Conservation (phyloP, 148 eudicot species). For the Linanthus parryae region DNA sequence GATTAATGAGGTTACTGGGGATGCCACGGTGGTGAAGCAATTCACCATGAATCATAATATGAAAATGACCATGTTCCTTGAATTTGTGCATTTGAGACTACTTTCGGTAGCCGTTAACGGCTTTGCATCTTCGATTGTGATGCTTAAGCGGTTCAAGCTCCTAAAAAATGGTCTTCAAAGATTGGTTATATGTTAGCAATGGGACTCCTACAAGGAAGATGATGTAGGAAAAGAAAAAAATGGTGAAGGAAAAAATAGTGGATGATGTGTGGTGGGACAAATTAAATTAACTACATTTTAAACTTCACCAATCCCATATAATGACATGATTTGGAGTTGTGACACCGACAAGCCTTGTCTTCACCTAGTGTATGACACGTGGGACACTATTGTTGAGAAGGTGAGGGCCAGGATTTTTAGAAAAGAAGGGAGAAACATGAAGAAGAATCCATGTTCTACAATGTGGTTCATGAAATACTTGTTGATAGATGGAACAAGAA, state of each 20-base stretch:
- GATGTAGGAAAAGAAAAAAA: slow-evolving; percentile 2
- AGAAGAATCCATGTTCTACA: neutral
- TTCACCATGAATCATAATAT: slow-evolving; percentile 14
- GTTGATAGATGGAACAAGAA: too few relatives aligned
- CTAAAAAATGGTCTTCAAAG: slow-evolving; percentile 12
- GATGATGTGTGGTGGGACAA: slow-evolving; percentile 18
- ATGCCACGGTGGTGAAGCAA: slow-evolving; percentile 9
- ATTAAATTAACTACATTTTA: slow-evolving; percentile 3
- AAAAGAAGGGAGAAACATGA: neutral
- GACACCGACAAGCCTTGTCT: slow-evolving; percentile 11
- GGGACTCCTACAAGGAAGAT: slow-evolving; percentile 17
- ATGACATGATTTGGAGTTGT: slow-evolving; percentile 14
- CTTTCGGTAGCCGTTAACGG: slow-evolving; percentile 9
- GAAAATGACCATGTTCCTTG: slow-evolving; percentile 17
- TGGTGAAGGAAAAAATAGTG: slow-evolving; percentile 12
- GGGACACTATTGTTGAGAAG: slow-evolving; percentile 13
- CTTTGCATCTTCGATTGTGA: slow-evolving; percentile 14
- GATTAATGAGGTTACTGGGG: slow-evolving; percentile 10
- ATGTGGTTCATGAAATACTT: slow-evolving; percentile 1
- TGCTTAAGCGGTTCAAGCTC: slow-evolving; percentile 2
- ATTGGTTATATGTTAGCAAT: slow-evolving; percentile 14
- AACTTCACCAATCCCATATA: slow-evolving; percentile 1
- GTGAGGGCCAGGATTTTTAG: slow-evolving; percentile 9
- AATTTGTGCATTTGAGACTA: slow-evolving; percentile 13
- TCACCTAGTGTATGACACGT: slow-evolving; percentile 24